Base-by-base conservation (phyloP, 768 basidiomycete species). In the Tulasnella sp. region DNA sequence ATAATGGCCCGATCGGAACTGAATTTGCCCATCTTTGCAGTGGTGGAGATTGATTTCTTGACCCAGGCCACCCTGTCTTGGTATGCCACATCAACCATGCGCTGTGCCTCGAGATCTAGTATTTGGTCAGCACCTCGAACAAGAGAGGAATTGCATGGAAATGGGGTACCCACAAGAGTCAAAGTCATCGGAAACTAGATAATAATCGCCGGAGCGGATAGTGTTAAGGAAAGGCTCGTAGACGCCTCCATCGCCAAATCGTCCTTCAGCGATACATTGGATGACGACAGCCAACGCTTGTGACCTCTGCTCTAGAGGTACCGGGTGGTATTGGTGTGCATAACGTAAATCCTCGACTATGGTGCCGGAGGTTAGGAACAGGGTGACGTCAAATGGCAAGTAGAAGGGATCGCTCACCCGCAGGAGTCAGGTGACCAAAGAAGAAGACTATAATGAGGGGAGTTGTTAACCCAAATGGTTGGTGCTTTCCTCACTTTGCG, bases 1-100 rank as follows among this genome's bases (percentile, higher is more conserved):
- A 81, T 80, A 65, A 96, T 93, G 3, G 90, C 87, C 51, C 93
- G 78, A 67, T 98, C 94, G 32, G 86, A 88, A 68, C 89, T 91
- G 75, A 97, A 97, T 66, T 92, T 93, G 69, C 91, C 7, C 57
- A 80, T 81, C 75, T 85, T 86, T 34, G 84, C 85, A 4, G 83
- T 81, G 12, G 89, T 92, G 42, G 75, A 70, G 68, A 92, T 90
- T 15, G 82, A 84, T 73, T 93, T 96, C 73, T 89, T 87, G 68
- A 82, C 79, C 96, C 96, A 98, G 62, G 86, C 83, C 0, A 81
- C 77, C 58, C 77, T 80, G 66, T 98, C 84, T 37, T 74, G 72
- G 70, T 90, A 98, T 0, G 86, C 86, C 63, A 86, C 80, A 65
- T 99, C 92, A 36, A 96, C 87, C 78, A 94, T 83, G 39, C 70